Percentiles rank a stretch among this genome's conserved stretches.
Conservation (phyloP, 306 rosid genomes). For the Clitoria ternatea region DNA sequence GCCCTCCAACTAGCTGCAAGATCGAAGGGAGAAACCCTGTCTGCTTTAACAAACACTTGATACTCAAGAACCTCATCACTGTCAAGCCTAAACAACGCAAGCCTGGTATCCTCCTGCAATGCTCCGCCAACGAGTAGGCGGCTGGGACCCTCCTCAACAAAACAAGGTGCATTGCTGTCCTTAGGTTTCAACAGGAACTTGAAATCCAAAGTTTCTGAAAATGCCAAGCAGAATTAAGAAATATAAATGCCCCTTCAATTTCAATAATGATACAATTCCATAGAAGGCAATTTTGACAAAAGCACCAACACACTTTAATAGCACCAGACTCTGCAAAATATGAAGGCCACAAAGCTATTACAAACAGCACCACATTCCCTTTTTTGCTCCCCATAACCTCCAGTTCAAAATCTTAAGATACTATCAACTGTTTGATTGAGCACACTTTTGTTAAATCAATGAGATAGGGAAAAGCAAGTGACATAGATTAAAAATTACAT, state of each 20-base stretch:
- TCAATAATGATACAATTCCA: not conserved
- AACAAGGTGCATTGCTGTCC: constrained; percentile 58
- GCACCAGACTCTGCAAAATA: not conserved
- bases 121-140: constrained; percentile 81
- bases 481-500: not conserved
- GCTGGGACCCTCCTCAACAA: constrained; percentile 88
- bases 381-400: not conserved
- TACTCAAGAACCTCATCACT: constrained; percentile 70
- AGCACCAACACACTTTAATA: not conserved
- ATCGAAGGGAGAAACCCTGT: constrained; percentile 94
- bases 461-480: not conserved
- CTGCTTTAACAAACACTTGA: constrained; percentile 77
- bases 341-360: constrained; percentile 14
- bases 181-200: constrained; percentile 88
- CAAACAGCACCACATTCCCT: not conserved
- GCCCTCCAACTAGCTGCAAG: constrained; percentile 99
- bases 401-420: not conserved
- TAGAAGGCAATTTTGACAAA: not conserved
- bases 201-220: constrained; percentile 88
- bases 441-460: not conserved
- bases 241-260: not conserved
- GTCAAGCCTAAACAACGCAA: constrained; percentile 71
- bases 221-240: constrained; percentile 21
- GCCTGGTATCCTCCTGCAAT: constrained; percentile 81
- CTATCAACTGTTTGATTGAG: constrained; percentile 6